Evolutionary conservation across 768 basidiomycete genomes (phyloP), one percentile per base, ranked within the genome.

Genomic region (Lactarius trivialis): DNA sequence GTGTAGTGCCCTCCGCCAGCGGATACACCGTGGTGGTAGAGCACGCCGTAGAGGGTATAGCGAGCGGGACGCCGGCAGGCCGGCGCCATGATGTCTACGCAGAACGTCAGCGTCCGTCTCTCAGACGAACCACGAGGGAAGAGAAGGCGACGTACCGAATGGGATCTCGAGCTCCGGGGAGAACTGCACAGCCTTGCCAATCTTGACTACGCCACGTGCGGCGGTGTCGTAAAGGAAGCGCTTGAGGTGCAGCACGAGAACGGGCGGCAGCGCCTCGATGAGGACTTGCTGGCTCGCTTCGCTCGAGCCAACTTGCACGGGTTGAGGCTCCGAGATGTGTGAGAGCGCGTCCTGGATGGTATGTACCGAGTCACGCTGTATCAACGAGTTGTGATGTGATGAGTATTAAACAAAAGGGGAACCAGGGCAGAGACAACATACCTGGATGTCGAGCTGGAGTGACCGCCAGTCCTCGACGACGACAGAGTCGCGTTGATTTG

Each of bases 1-100:
- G 95, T 98, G 76, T 98, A 98, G 73, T 98, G 96, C 1, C 96
- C 96, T 3, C 94, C 93, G 1, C 87, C 86, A 0, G 96, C 93
- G 7, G 91, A 90, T 32, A 80, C 77, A 2, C 96, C 96, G 67
- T 99, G 95, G 72, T 99, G 96, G 73, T 98, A 98, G 14, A 98
- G 75, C 9, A 86, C 96, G 67, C 91, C 91, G 69, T 93, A 93
- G 9, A 96, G 80, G 68, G 85, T 86, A 71, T 95, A 96, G 68
- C 67, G 67, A 15, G 24, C 78, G 79, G 57, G 89, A 73, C 60
- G 92, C 30, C 56, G 52, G 15, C 52, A 28, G 1, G 57, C 28
- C 0, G 61, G 56, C 88, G 59, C 55, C 61, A 60, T 61, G 32
- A 63, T 52, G 19, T 55, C 52, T 65, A 32, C 5, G 26, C 26